Conservation (phyloP, 2,329 filamentous ascomycete species). For the Fusarium gaditjirri region DNA sequence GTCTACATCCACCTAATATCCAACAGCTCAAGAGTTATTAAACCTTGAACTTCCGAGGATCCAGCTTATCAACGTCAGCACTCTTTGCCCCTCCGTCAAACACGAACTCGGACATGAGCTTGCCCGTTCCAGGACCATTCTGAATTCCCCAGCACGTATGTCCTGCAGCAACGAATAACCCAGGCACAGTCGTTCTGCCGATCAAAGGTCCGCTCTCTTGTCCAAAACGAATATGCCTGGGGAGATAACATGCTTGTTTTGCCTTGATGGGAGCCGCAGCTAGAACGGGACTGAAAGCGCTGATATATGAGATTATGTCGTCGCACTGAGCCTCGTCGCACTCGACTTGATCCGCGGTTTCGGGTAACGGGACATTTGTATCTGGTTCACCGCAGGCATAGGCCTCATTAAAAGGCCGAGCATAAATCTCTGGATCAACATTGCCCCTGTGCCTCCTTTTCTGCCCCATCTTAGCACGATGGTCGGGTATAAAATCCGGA, state of each 20-base stretch:
- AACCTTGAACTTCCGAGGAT: conserved; percentile 72
- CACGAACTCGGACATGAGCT: conserved; percentile 81
- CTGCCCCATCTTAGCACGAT: conserved; percentile 59
- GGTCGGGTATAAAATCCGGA: conserved; percentile 66
- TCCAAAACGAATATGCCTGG: conserved; percentile 74
- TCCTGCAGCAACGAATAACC: conserved; percentile 84
- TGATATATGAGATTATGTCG: conserved; percentile 84
- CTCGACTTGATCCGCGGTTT: conserved; percentile 78
- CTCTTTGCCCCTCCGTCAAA: conserved; percentile 78
- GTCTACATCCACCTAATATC: background rate
- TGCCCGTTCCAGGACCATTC: conserved; percentile 89
- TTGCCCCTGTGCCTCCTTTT: conserved; percentile 67
- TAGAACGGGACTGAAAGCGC: conserved; percentile 72
- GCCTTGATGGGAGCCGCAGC: conserved; percentile 74
- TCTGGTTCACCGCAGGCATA: conserved; percentile 97
- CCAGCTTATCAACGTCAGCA: conserved; percentile 71
- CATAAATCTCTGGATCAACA: conserved; percentile 93
- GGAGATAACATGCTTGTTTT: conserved; percentile 93
- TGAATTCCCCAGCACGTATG: conserved; percentile 99
- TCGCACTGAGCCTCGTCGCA: conserved; percentile 82
- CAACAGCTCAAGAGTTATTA: conserved; percentile 40
- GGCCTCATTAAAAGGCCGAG: conserved; percentile 86
- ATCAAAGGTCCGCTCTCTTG: conserved; percentile 76
- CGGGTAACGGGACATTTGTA: conserved; percentile 76
- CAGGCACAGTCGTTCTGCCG: conserved; percentile 77